phyloP scores from a whole-genome alignment of 768 basidiomycete genomes.

The Trametes coccinea region DNA sequence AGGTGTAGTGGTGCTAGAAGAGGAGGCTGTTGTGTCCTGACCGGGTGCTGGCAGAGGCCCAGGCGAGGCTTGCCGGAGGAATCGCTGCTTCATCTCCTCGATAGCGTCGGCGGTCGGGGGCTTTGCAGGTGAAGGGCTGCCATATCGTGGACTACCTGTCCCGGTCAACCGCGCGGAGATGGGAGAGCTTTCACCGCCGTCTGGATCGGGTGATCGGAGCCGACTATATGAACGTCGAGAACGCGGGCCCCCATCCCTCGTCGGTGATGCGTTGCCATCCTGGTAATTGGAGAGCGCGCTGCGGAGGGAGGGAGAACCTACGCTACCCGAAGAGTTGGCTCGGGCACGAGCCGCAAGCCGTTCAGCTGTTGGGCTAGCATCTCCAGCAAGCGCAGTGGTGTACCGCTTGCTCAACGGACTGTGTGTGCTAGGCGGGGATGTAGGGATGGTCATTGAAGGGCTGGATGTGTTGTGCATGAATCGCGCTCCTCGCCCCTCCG shows the following conservation, averaged over 20 bases:
- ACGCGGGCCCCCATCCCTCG: constrained; percentile 21
- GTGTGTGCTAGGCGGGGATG: constrained; percentile 7
- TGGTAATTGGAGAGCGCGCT: constrained; percentile 13
- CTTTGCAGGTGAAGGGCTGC: constrained; percentile 24
- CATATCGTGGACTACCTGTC: constrained; percentile 23
- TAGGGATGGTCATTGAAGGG: constrained; percentile 12
- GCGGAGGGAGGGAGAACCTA: constrained; percentile 16
- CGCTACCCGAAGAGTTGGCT: constrained; percentile 20
- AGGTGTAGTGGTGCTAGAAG: constrained; percentile 22
- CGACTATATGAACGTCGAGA: constrained; percentile 24
- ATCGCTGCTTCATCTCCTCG: constrained; percentile 64
- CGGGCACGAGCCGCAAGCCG: constrained; percentile 21
- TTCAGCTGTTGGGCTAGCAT: constrained; percentile 24
- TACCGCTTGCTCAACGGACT: constrained; percentile 18
- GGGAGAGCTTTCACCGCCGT: constrained; percentile 16
- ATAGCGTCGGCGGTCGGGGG: constrained; percentile 49
- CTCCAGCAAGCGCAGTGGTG: constrained; percentile 7
- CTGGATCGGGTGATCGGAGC: constrained; percentile 24
- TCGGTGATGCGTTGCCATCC: constrained; percentile 11
- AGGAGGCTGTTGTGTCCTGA: constrained; percentile 16
- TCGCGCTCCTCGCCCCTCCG: constrained; percentile 9
- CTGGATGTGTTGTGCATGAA: constrained; percentile 9
- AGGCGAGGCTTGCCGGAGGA: constrained; percentile 40
- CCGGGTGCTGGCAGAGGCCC: constrained; percentile 20
- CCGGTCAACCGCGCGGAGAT: constrained; percentile 15